Percentiles rank a stretch among this genome's conserved stretches.
Evolutionary conservation across 441 rosid species (phyloP).

Genomic region (Metrosideros polymorpha): DNA sequence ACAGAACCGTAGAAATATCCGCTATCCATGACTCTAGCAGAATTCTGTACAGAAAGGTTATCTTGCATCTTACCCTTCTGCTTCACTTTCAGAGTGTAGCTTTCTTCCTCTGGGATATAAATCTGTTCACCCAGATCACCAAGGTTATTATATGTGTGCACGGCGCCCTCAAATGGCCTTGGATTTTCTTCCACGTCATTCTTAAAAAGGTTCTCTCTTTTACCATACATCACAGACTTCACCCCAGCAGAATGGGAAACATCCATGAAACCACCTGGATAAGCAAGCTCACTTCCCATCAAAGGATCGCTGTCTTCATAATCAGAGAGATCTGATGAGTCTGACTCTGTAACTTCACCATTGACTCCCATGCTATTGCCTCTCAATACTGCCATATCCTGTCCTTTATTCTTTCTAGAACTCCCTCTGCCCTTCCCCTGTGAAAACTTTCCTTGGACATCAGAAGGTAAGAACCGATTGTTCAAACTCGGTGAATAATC

Average conservation of each 20-base stretch:
- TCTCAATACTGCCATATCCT: constrained; percentile 28
- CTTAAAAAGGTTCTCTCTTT: constrained; percentile 31
- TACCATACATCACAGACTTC: constrained; percentile 39
- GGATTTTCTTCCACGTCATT: constrained; percentile 34
- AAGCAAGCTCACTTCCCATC: constrained; percentile 36
- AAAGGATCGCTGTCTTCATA: constrained; percentile 39
- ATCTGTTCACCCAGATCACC: constrained; percentile 29
- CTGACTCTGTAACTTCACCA: constrained; percentile 86
- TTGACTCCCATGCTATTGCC: constrained; percentile 28
- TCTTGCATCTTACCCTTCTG: constrained; percentile 63
- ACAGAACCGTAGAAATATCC: constrained; percentile 19
- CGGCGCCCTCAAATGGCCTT: constrained; percentile 31
- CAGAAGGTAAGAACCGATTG: constrained; percentile 55
- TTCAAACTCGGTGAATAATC: constrained; percentile 45
- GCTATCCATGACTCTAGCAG: constrained; percentile 34
- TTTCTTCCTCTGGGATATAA: constrained; percentile 25
- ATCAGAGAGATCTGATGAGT: constrained; percentile 52
- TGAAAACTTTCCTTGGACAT: constrained; percentile 39
- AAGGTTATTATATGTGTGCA: constrained; percentile 23
- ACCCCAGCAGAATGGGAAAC: constrained; percentile 34
- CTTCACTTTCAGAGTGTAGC: constrained; percentile 48
- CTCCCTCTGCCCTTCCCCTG: constrained; percentile 53
- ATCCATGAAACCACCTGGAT: constrained; percentile 32
- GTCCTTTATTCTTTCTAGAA: constrained; percentile 42
- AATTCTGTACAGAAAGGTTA: constrained; percentile 34